Base-by-base conservation (phyloP, 257 asterid species). In the Solanum sejunctum region DNA sequence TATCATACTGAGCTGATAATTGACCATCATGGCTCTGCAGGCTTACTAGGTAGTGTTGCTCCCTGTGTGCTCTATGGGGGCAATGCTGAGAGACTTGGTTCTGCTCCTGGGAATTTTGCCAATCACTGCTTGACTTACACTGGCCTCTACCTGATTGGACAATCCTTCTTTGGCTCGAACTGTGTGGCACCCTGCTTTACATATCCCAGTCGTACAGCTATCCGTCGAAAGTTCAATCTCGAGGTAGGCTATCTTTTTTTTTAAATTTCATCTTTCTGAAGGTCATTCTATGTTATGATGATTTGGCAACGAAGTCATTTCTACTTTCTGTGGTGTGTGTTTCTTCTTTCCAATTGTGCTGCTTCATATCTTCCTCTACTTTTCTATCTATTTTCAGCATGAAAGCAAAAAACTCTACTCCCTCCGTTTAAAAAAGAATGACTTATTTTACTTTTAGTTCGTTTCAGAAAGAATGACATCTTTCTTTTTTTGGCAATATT, bases 51-150 rank as follows among this genome's bases (percentile, higher is more conserved):
- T 80, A 90, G 95, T 75, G 75, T 92, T 56, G 97, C 94, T 23
- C 99, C 99, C 56, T 97, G 99, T 85, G 95, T 97, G 89, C 98
- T 95, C 57, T 93, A 95, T 73, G 99, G 98, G 85, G 88, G 92
- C 92, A 97, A 90, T 86, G 97, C 85, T 0, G 99, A 97, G 90
- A 93, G 99, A 84, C 92, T 97, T 84, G 95, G 93, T 77, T 88
- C 94, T 28, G 82, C 89, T 70, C 94, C 94, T 17, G 95, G 95
- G 60, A 85, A 94, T 63, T 97, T 95, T 80, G 81, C 94, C 16
- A 92, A 91, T 88, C 98, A 97, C 91, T 97, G 99, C 87, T 83
- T 95, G 92, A 95, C 96, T 20, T 97, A 97, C 91, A 89, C 97
- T 12, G 97, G 97, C 75, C 93, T 97, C 15, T 97, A 90, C 92